Evolutionary conservation across 441 rosid species (phyloP).

Genomic region (Metrosideros polymorpha): DNA sequence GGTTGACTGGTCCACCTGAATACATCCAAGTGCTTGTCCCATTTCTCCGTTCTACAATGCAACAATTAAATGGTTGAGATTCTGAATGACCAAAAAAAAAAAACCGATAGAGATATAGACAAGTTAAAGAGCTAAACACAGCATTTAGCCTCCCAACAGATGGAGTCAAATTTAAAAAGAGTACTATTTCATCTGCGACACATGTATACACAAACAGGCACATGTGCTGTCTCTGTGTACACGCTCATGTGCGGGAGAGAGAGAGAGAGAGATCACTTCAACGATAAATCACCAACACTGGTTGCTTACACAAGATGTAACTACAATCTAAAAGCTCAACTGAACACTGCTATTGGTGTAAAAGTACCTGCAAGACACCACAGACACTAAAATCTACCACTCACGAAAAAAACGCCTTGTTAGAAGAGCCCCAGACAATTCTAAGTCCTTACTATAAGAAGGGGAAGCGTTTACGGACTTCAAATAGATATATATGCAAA

Average conservation of each 20-base stretch:
- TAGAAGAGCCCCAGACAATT: neutral
- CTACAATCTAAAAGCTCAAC: neutral
- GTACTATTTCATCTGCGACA: neutral
- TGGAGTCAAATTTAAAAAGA: neutral
- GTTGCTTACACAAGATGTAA: neutral
- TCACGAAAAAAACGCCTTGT: neutral
- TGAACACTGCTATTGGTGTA: neutral
- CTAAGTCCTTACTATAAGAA: neutral
- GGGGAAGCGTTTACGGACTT: neutral
- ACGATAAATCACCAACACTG: neutral
- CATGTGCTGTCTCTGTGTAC: neutral
- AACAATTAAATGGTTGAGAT: neutral
- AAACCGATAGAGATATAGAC: neutral
- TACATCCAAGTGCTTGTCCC: conserved; percentile 65
- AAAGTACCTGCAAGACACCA: neutral
- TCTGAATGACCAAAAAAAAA: neutral
- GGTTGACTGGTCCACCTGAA: conserved; percentile 75
- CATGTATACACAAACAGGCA: neutral
- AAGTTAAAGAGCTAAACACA: neutral
- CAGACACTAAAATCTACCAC: neutral
- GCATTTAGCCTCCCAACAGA: neutral
- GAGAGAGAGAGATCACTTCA: neutral
- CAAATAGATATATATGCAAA: neutral
- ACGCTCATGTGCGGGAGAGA: neutral
- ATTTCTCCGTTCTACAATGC: conserved; percentile 8